phyloP scores from a whole-genome alignment of 257 asterid species.

The Ehretia macrophylla region DNA sequence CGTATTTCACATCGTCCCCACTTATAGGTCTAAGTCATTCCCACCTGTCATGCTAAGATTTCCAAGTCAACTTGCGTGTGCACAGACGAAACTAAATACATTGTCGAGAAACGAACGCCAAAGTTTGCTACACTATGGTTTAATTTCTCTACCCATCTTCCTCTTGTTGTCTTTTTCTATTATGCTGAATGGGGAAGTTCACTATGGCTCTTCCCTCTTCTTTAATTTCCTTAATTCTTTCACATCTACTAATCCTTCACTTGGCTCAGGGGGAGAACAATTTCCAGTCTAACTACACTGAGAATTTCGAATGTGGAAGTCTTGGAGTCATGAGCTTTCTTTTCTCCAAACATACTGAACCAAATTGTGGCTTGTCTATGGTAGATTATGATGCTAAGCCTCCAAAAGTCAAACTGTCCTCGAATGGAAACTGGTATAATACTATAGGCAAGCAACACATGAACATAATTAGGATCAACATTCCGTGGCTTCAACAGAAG shows the following conservation, averaged over 20 bases:
- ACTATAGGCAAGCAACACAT: no score
- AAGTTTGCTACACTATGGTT: no score
- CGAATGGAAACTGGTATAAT: not conserved
- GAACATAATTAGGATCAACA: not conserved
- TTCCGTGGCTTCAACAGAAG: not conserved
- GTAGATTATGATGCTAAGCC: not conserved
- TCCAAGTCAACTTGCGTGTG: no score
- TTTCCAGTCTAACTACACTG: not conserved
- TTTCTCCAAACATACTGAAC: not conserved
- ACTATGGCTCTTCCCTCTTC: not conserved
- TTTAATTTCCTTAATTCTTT: not conserved
- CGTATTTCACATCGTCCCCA: no score
- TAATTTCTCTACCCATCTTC: no score
- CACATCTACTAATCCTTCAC: not conserved
- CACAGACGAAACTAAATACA: no score
- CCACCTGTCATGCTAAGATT: no score
- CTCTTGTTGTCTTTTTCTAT: no score
- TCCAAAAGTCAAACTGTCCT: not conserved
- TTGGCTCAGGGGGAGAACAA: not conserved
- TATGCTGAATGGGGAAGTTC: no score
- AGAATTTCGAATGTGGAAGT: conserved; percentile 1
- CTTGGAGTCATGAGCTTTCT: not conserved
- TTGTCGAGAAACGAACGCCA: no score
- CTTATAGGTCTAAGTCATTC: no score
- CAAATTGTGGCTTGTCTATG: conserved; percentile 7